phyloP scores from a whole-genome alignment of 1,139 yeast genomes.

The Blastobotrys apis region DNA sequence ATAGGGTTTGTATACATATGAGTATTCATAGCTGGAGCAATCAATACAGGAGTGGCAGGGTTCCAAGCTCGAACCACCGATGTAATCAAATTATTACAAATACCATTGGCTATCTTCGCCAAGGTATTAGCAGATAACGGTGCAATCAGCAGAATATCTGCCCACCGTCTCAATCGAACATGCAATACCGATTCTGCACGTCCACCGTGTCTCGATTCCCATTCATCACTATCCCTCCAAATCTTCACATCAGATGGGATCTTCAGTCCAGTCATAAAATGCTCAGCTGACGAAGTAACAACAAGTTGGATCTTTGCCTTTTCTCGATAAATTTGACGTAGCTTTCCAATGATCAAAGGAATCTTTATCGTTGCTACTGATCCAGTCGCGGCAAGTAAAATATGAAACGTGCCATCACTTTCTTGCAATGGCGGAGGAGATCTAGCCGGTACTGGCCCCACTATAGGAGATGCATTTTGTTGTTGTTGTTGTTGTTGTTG shows the following conservation, averaged over 20 bases:
- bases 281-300: slow-evolving; percentile 78
- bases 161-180: slow-evolving; percentile 91
- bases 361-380: slow-evolving; percentile 94
- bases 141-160: slow-evolving; percentile 84
- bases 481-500: background rate
- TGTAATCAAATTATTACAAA: slow-evolving; percentile 80
- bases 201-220: slow-evolving; percentile 47
- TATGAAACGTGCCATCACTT: slow-evolving; percentile 24
- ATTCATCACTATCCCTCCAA: slow-evolving; percentile 93
- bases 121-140: slow-evolving; percentile 92
- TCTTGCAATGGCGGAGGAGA: slow-evolving; percentile 10
- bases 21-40: slow-evolving; percentile 98
- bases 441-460: background rate
- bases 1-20: slow-evolving; percentile 93
- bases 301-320: slow-evolving; percentile 75
- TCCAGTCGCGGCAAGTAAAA: slow-evolving; percentile 88
- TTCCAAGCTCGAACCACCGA: slow-evolving; percentile 90
- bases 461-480: background rate
- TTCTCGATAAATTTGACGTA: slow-evolving; percentile 23
- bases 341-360: slow-evolving; percentile 32
- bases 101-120: slow-evolving; percentile 86
- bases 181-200: slow-evolving; percentile 75
- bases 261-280: slow-evolving; percentile 49
- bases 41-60: slow-evolving; percentile 72
- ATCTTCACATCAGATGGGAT: slow-evolving; percentile 78